A percentile compares a stretch with the other conserved stretches of the same genome.
Conservation (phyloP, 192 early-diverging fungal genomes). For the Coemansia sp. region DNA sequence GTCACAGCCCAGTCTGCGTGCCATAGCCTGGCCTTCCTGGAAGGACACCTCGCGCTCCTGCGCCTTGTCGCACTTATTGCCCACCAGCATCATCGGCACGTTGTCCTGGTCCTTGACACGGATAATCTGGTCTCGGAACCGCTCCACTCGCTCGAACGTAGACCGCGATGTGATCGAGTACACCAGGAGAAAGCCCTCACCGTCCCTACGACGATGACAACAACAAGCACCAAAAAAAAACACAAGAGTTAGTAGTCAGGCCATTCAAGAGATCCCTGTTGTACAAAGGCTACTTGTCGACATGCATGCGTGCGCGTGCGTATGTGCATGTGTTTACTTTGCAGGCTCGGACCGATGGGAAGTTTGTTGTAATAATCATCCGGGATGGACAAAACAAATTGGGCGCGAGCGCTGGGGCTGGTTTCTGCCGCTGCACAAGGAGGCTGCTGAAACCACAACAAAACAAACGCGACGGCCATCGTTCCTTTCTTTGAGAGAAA, state of each 20-base stretch:
- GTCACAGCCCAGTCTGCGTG: slow-evolving; percentile 69
- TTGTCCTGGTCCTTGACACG: slow-evolving; percentile 89
- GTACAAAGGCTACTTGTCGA: background rate
- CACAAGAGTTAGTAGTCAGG: background rate
- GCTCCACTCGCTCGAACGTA: slow-evolving; percentile 85
- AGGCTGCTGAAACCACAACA: slow-evolving; percentile 12
- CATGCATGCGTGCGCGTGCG: background rate
- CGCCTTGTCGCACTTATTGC: slow-evolving; percentile 89
- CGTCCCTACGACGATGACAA: slow-evolving; percentile 56
- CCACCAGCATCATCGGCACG: slow-evolving; percentile 89
- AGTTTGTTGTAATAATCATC: slow-evolving; percentile 8
- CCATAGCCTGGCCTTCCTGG: slow-evolving; percentile 80
- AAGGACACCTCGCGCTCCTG: slow-evolving; percentile 82
- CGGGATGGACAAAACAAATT: slow-evolving; percentile 4
- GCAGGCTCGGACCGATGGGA: slow-evolving; percentile 5
- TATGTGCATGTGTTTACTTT: slow-evolving; percentile 6
- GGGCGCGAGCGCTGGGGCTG: background rate
- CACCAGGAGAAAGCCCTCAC: slow-evolving; percentile 88
- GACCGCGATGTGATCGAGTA: slow-evolving; percentile 87
- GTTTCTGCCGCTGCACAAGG: slow-evolving; percentile 7
- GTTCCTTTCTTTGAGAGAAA: background rate
- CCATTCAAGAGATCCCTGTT: background rate
- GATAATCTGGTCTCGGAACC: slow-evolving; percentile 83
- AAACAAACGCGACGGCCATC: slow-evolving; percentile 4
- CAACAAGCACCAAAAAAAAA: background rate